These are phyloP conservation scores for Globisporangium sylvaticum DNA, from an alignment of 352 stramenopile genomes.

Conservation along the genomic window DNA sequence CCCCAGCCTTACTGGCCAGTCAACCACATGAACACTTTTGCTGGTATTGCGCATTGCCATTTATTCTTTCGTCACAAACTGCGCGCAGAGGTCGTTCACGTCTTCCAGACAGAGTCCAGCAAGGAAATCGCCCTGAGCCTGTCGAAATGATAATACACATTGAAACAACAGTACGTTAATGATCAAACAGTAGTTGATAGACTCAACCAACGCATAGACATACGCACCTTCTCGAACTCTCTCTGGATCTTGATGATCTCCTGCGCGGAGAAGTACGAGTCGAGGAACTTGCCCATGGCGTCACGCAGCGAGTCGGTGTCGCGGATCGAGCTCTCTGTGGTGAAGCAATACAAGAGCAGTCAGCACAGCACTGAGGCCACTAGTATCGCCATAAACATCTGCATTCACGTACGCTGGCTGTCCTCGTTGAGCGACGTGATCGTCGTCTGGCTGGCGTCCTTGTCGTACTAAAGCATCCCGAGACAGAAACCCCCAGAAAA, in stretches of 20 bases:
- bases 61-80: constrained; percentile 33
- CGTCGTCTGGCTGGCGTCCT: constrained; percentile 11
- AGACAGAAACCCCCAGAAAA: neutral
- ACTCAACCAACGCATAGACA: neutral
- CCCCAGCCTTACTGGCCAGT: no score
- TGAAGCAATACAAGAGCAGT: neutral
- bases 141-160: neutral
- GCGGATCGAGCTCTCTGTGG: constrained; percentile 26
- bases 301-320: constrained; percentile 36
- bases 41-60: neutral
- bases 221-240: constrained; percentile 54
- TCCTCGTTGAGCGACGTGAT: constrained; percentile 7
- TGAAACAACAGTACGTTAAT: neutral
- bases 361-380: neutral
- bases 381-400: neutral
- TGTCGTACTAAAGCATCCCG: constrained; percentile 16
- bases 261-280: constrained; percentile 54
- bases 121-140: constrained; percentile 56
- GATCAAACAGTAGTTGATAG: neutral
- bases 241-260: constrained; percentile 56
- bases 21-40: neutral
- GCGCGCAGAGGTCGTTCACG: constrained; percentile 65
- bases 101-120: constrained; percentile 59
- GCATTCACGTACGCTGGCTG: constrained; percentile 7
- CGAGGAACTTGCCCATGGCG: constrained; percentile 61